These are phyloP conservation scores for Penicillium longicatenatum DNA, from an alignment of 495 filamentous ascomycete genomes.

Conservation along the genomic window DNA sequence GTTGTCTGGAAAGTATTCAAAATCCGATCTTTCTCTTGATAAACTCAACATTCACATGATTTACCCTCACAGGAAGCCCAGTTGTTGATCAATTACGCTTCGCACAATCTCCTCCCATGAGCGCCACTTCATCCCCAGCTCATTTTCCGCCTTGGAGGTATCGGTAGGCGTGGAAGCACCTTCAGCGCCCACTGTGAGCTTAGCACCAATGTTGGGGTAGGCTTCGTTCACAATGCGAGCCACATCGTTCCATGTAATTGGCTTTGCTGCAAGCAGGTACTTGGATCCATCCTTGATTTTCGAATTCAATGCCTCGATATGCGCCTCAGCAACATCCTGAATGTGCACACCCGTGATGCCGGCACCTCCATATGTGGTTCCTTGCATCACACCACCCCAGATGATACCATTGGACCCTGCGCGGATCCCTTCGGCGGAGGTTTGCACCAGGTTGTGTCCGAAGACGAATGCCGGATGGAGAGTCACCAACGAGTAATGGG, in stretches of 20 bases:
- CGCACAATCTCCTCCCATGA: background rate
- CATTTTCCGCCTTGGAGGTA: background rate
- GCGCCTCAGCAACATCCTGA: background rate
- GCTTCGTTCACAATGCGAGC: background rate
- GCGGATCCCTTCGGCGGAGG: background rate
- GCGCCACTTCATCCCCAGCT: background rate
- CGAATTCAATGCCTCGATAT: background rate
- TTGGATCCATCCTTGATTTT: background rate
- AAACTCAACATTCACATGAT: no score
- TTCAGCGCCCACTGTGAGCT: background rate
- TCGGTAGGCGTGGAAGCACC: background rate
- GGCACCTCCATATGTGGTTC: background rate
- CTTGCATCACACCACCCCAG: background rate
- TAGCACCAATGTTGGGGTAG: background rate
- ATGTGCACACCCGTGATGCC: background rate
- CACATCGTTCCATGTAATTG: background rate
- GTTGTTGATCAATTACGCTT: background rate
- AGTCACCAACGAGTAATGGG: background rate
- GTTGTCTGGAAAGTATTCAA: no score
- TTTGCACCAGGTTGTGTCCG: background rate
- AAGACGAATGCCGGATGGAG: background rate
- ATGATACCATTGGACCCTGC: background rate
- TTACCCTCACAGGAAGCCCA: background rate
- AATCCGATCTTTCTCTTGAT: no score
- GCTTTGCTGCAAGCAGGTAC: background rate